A percentile compares a stretch with the other conserved stretches of the same genome.
Conservation (phyloP, 768 basidiomycete genomes). For the Lyophyllum atratum region DNA sequence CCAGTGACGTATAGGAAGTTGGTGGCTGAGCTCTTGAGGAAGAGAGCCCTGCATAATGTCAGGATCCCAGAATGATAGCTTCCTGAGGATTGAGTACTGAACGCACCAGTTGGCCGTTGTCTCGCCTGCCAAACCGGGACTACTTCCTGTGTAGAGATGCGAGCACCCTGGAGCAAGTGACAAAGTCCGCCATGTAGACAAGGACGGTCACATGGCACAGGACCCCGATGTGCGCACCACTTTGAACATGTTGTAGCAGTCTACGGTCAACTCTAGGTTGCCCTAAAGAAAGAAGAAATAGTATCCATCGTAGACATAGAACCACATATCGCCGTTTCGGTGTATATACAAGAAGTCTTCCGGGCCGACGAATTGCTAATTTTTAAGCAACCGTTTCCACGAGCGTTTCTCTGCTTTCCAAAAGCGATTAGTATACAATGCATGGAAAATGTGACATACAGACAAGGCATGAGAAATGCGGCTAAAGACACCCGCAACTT, state of each 20-base stretch:
- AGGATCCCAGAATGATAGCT: neutral
- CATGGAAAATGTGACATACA: neutral
- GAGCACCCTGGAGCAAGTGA: neutral
- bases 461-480: neutral
- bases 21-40: neutral
- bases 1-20: neutral
- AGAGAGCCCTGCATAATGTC: neutral
- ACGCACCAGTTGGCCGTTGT: conserved; percentile 1
- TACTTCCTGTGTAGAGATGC: neutral
- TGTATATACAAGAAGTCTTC: neutral
- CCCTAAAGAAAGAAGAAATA: neutral
- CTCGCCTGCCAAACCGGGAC: neutral
- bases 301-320: neutral
- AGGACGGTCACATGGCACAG: neutral
- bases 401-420: neutral
- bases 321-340: neutral
- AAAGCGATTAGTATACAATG: neutral
- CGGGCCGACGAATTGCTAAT: neutral
- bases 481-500: neutral
- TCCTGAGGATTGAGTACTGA: neutral
- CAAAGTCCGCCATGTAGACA: neutral
- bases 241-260: neutral
- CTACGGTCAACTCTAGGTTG: neutral
- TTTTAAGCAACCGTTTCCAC: neutral
- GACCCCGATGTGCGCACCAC: neutral